Evolutionary conservation across 352 stramenopile species (phyloP).

Genomic region (Globisporangium mamillatum): DNA sequence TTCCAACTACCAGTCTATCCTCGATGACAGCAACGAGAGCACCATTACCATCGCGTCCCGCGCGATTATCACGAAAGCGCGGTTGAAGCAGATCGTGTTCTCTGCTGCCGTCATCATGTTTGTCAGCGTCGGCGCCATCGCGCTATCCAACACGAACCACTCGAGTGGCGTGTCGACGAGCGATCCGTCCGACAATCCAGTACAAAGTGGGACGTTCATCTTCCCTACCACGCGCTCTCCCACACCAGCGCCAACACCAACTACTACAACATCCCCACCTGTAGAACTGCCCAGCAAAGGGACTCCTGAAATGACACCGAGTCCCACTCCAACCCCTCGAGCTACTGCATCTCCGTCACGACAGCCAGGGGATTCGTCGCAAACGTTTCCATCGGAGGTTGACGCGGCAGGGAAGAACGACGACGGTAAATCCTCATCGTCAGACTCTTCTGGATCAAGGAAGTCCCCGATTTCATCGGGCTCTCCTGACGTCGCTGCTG

Average conservation of each 20-base stretch:
- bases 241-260: constrained; percentile 5
- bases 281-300: not conserved
- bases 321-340: not conserved
- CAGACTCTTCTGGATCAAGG: constrained; percentile 3
- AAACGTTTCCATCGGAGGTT: not conserved
- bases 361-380: not conserved
- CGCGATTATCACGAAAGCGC: constrained; percentile 15
- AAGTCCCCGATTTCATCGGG: not conserved
- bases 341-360: not conserved
- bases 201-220: constrained; percentile 5
- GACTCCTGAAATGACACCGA: constrained; percentile 7
- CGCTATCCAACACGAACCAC: constrained; percentile 6
- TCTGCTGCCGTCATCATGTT: constrained; percentile 15
- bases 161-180: not conserved
- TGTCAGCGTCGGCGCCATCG: constrained; percentile 14
- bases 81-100: constrained; percentile 15
- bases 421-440: not conserved
- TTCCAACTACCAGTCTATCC: constrained; percentile 16
- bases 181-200: constrained; percentile 6
- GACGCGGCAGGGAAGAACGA: constrained; percentile 7
- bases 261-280: not conserved
- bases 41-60: not conserved
- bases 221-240: not conserved
- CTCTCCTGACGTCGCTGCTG: not conserved
- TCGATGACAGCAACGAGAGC: not conserved